Base-by-base conservation (phyloP, 1,284 basidiomycete genomes). In the Acaromyces ingoldii region DNA sequence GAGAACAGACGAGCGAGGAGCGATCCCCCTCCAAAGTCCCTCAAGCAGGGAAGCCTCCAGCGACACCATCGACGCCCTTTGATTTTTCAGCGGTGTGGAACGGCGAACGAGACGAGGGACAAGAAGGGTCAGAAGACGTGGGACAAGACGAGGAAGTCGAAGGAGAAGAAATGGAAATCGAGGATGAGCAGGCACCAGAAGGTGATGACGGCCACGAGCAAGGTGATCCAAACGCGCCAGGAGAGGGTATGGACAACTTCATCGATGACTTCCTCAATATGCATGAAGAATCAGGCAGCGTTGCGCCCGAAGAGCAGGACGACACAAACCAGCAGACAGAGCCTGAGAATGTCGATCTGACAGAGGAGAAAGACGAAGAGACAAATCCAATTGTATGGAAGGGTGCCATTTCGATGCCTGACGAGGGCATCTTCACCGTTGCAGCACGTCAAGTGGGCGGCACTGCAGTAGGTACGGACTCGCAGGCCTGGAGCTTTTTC, bases 391-490 rank as follows among this genome's bases (percentile, higher is more conserved):
- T 15, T 6, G 42, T 11, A 13, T 75, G 72, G 72, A 64, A 62
- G 22, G 72, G 72, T n/a, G 63, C 71, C n/a, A 54, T 74, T 28
- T 63, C 62, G 31, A 70, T 75, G 49, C 72, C 71, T 19, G 72
- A 73, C 29, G 53, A 59, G 38, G 66, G 62, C 24, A 58, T 68
- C 5, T 70, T 69, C 47, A 62, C 61, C 37, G 68, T 67, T 6
- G 58, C 57, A 41, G 63, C 63, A 46, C 64, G 69, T 38, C 70
- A 70, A 48, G 49, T 74, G 5, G 65, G 61, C 1, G 63, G 62
- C 24, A 34, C 47, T 22, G n/a, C n/a, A n/a, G n/a, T n/a, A n/a
- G 29, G 21, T 13, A 11, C 37, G 11, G n/a, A 13, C 21, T 22
- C 11, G 11, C 52, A 40, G 26, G 42, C 61, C 4, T 43, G 55